Evolutionary conservation across 2,329 filamentous ascomycete species (phyloP).

Genomic region (Botrytis paeoniae): DNA sequence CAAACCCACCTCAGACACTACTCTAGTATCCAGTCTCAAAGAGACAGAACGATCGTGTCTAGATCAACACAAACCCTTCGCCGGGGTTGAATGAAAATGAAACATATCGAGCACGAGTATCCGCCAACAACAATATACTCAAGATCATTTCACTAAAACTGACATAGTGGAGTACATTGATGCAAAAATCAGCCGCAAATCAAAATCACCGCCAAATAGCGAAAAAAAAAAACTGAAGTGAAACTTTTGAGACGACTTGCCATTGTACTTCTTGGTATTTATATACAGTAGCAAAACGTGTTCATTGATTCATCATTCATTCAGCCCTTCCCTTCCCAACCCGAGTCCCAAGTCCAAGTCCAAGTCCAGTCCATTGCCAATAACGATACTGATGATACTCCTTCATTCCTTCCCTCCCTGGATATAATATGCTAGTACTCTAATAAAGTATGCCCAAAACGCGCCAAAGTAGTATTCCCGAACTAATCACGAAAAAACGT

Average conservation of each 20-base stretch:
- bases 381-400: not conserved
- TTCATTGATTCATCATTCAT: conserved; percentile 9
- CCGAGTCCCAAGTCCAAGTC: not conserved
- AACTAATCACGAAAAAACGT: not conserved
- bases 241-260: not conserved
- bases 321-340: not conserved
- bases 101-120: not conserved
- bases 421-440: conserved; percentile 15
- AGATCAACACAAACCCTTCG: not conserved
- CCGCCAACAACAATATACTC: not conserved
- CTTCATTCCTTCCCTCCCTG: not conserved
- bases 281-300: not conserved
- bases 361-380: not conserved
- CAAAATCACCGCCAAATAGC: not conserved
- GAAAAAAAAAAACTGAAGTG: not conserved
- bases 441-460: not conserved
- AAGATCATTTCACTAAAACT: not conserved
- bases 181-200: not conserved
- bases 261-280: not conserved
- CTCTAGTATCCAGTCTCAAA: not conserved
- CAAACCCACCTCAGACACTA: not conserved
- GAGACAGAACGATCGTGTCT: not conserved
- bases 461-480: conserved; percentile 5
- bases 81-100: not conserved
- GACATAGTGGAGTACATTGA: too few relatives aligned